A percentile compares a stretch with the other conserved stretches of the same genome.
These are phyloP conservation scores for Xylaria sp. DNA, from an alignment of 2,329 filamentous ascomycete species.

Conservation along the genomic window DNA sequence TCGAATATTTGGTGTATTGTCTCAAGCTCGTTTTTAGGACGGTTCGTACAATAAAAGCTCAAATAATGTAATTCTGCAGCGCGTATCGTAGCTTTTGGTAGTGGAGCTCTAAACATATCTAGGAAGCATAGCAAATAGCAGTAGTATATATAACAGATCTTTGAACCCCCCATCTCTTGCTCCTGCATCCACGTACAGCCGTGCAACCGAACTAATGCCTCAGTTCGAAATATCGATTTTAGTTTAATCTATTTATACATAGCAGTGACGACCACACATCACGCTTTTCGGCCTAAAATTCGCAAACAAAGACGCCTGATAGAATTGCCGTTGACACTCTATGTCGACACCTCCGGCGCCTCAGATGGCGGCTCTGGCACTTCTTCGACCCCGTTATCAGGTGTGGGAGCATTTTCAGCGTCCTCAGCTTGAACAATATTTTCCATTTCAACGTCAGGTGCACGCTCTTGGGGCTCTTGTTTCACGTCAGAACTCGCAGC, in stretches of 20 bases:
- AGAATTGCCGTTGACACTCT: not conserved
- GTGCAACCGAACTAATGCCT: not conserved
- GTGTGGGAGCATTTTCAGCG: conserved; percentile 7
- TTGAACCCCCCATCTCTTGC: not conserved
- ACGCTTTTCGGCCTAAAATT: not conserved
- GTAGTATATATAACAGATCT: not conserved
- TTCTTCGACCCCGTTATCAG: conserved; percentile 6
- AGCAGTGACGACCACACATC: not conserved
- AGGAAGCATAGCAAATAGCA: not conserved
- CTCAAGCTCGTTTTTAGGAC: not conserved
- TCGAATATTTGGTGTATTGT: not conserved
- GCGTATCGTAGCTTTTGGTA: not conserved
- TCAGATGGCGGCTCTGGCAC: not conserved
- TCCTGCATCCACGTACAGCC: not conserved
- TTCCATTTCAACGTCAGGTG: conserved; percentile 24
- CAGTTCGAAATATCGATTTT: not conserved
- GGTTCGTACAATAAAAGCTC: not conserved
- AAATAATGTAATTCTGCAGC: not conserved
- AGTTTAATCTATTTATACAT: not conserved
- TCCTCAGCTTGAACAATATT: conserved; percentile 1
- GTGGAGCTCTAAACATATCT: not conserved
- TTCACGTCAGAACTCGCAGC: conserved; percentile 42
- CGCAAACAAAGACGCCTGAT: not conserved
- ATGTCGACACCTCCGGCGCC: conserved; percentile 7
- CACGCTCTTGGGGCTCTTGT: conserved; percentile 41